Evolutionary conservation across 2,329 filamentous ascomycete genomes (phyloP), one percentile per base, ranked within the genome.

Genomic region (Fusarium robinianum): DNA sequence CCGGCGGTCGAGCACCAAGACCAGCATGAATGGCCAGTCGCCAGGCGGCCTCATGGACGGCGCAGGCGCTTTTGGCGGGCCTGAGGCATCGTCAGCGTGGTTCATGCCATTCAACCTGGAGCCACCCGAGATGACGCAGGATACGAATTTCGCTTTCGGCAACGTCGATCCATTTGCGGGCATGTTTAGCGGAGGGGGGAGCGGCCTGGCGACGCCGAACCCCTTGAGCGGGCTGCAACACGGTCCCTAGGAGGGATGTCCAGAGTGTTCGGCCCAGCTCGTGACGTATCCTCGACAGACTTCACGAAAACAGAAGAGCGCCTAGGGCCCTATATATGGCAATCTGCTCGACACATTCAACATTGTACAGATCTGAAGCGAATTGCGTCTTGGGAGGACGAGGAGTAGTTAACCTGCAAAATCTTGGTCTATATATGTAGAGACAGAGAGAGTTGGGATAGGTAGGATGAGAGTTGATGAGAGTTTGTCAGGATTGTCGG

Each of bases 91-190:
- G 36, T 85, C 84, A 38, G 88, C 87, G 5, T 97, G 91, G 88
- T 95, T 95, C 67, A 84, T 95, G 74, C 90, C 91, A 2, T 95
- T 96, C 69, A 95, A 95, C 63, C 83, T 95, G 69, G 88, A 94
- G 46, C 88, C 90, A 14, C 83, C 87, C 0, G 80, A 83, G 44
- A 68, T 80, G 27, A 70, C 72, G 6, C 76, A 77, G 40, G 77
- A 79, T 24, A 53, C 75, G 38, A 67, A 65, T 14, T 60, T 72
- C 18, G 68, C 66, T 6, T 61, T 77, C 51, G 64, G 64, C 16
- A 69, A 69, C 23, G 66, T 76, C 17, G 79, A 81, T 48, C 67
- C 67, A 8, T 80, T 80, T 53, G 69, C 69, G 17, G 67, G 63
- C 18, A 72, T 81, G 60, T 79, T 80, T 58, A 69, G 68, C 4